Evolutionary conservation across 495 filamentous ascomycete species (phyloP).

Genomic region (Penicillium longicatenatum): DNA sequence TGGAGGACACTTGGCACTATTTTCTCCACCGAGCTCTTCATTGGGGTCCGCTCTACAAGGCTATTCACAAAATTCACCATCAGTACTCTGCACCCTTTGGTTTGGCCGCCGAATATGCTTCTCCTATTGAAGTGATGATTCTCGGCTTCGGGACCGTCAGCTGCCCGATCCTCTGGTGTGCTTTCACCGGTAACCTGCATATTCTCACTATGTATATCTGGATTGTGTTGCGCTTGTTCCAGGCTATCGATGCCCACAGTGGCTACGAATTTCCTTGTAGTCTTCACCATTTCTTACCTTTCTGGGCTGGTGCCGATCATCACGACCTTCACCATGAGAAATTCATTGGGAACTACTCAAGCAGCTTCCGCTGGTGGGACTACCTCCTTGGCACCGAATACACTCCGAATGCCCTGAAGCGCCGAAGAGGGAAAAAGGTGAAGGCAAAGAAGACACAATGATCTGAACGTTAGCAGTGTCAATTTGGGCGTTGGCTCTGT

Average conservation of each 20-base stretch:
- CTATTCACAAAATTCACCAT: constrained; percentile 98
- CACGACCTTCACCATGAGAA: constrained; percentile 96
- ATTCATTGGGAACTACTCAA: constrained; percentile 97
- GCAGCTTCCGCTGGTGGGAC: constrained; percentile 99
- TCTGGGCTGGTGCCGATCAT: constrained; percentile 97
- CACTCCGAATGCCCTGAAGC: constrained; percentile 81
- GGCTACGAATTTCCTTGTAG: constrained; percentile 99
- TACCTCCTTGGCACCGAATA: constrained; percentile 91
- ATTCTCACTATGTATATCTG: constrained; percentile 97
- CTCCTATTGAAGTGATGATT: constrained; percentile 95
- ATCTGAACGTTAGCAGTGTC: constrained; percentile 10
- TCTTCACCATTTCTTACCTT: constrained; percentile 90
- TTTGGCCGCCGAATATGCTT: constrained; percentile 95
- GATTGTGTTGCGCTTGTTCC: constrained; percentile 93
- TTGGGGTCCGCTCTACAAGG: constrained; percentile 92
- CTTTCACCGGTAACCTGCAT: constrained; percentile 83
- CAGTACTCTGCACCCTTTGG: constrained; percentile 97
- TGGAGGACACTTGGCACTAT: constrained; percentile 99
- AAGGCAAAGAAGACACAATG: constrained; percentile 55
- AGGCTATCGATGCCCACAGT: constrained; percentile 96
- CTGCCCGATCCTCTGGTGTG: constrained; percentile 84
- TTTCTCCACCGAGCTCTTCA: constrained; percentile 93
- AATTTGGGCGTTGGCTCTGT: too few species aligned
- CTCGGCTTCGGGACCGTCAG: constrained; percentile 89
- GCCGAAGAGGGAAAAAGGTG: constrained; percentile 55